phyloP scores from a whole-genome alignment of 2,329 filamentous ascomycete species.

The Phaeosphaeria sp. region DNA sequence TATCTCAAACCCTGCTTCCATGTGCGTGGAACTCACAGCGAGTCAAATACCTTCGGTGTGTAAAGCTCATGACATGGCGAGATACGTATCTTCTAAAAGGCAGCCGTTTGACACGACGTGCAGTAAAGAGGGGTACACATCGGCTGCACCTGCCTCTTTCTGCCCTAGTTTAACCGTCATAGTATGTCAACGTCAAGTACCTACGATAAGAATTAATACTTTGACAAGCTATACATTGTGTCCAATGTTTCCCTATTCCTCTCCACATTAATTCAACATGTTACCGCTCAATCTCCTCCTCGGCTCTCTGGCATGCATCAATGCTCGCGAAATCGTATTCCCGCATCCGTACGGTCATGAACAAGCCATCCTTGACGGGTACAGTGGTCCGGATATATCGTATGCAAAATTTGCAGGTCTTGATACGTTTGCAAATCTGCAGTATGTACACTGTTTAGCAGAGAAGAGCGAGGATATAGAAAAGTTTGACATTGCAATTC shows the following conservation, averaged over 20 bases:
- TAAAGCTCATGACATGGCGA: background rate
- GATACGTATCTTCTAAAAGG: background rate
- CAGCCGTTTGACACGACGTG: background rate
- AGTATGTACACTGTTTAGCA: slow-evolving; percentile 56
- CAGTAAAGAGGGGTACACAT: slow-evolving; percentile 8
- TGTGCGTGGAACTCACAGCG: background rate
- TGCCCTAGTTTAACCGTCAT: slow-evolving; percentile 6
- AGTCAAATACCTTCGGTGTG: background rate
- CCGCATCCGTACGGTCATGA: slow-evolving; percentile 47
- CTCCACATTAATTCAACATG: background rate
- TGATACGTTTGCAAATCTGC: slow-evolving; percentile 56
- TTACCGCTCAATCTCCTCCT: slow-evolving; percentile 1
- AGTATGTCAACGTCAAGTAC: slow-evolving; percentile 1
- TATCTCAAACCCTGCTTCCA: no score
- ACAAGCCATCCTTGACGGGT: slow-evolving; percentile 35
- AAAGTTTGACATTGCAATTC: slow-evolving; percentile 56
- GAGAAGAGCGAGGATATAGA: slow-evolving; percentile 45
- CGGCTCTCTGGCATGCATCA: background rate
- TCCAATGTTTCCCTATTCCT: background rate
- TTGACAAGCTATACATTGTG: no score
- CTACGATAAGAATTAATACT: slow-evolving; percentile 5
- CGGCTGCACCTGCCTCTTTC: slow-evolving; percentile 20
- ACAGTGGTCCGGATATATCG: slow-evolving; percentile 33
- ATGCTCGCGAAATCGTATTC: slow-evolving; percentile 53
- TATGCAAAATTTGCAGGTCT: slow-evolving; percentile 50